A percentile compares a stretch with the other conserved stretches of the same genome.
These are phyloP conservation scores for Taiwanofungus camphoratus DNA, from an alignment of 1,284 basidiomycete species.

Conservation along the genomic window DNA sequence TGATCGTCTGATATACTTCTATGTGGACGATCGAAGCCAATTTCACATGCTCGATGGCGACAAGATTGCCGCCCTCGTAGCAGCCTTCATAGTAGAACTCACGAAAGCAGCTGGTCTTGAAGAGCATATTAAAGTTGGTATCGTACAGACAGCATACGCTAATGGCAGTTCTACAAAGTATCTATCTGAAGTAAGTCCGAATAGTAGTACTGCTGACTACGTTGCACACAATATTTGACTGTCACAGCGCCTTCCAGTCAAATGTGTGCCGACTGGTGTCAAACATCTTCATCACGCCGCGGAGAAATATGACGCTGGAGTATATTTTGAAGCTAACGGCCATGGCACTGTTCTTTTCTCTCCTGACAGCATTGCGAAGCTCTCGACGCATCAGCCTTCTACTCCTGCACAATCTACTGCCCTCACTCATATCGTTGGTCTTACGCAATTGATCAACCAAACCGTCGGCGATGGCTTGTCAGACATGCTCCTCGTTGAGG, in stretches of 20 bases:
- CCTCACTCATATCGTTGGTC: slow-evolving; percentile 68
- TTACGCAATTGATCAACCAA: slow-evolving; percentile 92
- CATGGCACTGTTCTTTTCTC: slow-evolving; percentile 98
- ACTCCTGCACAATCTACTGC: slow-evolving; percentile 80
- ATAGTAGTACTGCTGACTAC: slow-evolving; percentile 2
- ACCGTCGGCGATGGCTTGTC: slow-evolving; percentile 97
- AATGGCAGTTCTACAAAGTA: slow-evolving; percentile 97
- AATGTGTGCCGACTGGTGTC: slow-evolving; percentile 95
- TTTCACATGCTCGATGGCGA: slow-evolving; percentile 98
- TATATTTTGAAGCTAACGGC: slow-evolving; percentile 99
- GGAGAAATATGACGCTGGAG: slow-evolving; percentile 89
- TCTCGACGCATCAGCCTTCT: slow-evolving; percentile 63
- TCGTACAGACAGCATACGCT: slow-evolving; percentile 98
- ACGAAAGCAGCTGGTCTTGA: slow-evolving; percentile 81
- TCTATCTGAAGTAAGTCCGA: slow-evolving; percentile 60
- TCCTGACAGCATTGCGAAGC: slow-evolving; percentile 53
- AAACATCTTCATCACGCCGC: slow-evolving; percentile 99
- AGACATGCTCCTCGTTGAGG: slow-evolving; percentile 94
- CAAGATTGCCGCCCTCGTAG: slow-evolving; percentile 94
- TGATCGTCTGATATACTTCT: slow-evolving; percentile 95
- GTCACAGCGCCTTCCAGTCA: slow-evolving; percentile 80
- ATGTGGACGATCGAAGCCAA: slow-evolving; percentile 67
- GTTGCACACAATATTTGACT: background rate
- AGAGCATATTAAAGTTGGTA: slow-evolving; percentile 73
- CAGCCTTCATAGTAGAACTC: slow-evolving; percentile 89